Evolutionary conservation across 1,284 basidiomycete species (phyloP), one percentile per base, ranked within the genome.

Genomic region (Caloboletus inedulis): DNA sequence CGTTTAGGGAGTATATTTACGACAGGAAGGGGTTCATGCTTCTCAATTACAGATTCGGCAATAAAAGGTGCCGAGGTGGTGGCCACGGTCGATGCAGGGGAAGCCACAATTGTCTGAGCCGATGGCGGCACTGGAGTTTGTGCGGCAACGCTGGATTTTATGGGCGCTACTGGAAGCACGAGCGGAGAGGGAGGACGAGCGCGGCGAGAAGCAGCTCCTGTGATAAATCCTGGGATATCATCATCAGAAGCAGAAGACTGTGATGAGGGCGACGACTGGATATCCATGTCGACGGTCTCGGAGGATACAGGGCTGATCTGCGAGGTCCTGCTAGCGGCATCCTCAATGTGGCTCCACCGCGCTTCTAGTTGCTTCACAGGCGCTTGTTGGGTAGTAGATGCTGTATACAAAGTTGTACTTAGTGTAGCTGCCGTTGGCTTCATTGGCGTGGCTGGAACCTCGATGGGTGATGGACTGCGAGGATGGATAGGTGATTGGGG

Each of bases 271-370:
- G 69, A 69, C 4, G 66, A 71, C 44, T 67, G 65, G 16, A 71
- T 58, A 36, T 68, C 65, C 65, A 68, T 68, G 42, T 68, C 69
- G 37, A 65, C 65, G 2, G 69, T 68, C 44, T 70, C 68, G 0
- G 66, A 71, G 21, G 69, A 69, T 21, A 66, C 62, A n/a, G 66
- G 64, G 30, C 68, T 71, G 43, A 68, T 53, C 48, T 57, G 66
- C 4, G 66, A 62, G 3, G 61, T 53, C 48, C 66, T 59, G n/a
- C 68, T 69, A 12, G 58, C 55, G 7, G 56, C 54, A 51, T 71
- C 61, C 49, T 69, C 68, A 18, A 55, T 37, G 18, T 59, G 55
- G 1, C n/a, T 45, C 59, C 63, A 63, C 3, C 53, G 36, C 30
- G 55, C 46, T 31, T 61, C 50, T 7, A 10, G 42, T 23, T 63